Percentiles rank a stretch among this genome's conserved stretches.
These are phyloP conservation scores for Colletotrichum sp. DNA, from an alignment of 2,329 filamentous ascomycete species.

Conservation along the genomic window DNA sequence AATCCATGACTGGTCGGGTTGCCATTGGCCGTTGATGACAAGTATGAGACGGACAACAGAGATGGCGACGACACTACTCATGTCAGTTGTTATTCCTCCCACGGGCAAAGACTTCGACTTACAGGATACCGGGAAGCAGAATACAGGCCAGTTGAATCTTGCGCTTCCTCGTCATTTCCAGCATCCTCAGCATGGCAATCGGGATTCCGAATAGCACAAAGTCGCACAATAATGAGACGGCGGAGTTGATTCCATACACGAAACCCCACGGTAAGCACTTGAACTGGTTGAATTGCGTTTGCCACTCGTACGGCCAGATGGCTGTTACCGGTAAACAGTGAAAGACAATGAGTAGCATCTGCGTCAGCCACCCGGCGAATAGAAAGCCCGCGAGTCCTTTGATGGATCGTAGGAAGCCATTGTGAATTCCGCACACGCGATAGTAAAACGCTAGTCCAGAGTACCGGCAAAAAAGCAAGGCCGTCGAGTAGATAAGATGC, in stretches of 20 bases:
- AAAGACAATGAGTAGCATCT: slow-evolving; percentile 54
- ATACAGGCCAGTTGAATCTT: slow-evolving; percentile 53
- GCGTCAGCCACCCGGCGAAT: slow-evolving; percentile 47
- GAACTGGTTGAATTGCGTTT: slow-evolving; percentile 42
- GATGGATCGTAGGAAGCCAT: slow-evolving; percentile 38
- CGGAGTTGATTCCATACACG: slow-evolving; percentile 56
- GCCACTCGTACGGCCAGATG: slow-evolving; percentile 55
- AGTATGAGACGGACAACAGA: slow-evolving; percentile 50
- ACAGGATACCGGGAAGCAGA: slow-evolving; percentile 53
- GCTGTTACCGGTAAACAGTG: slow-evolving; percentile 55
- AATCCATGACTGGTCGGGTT: slow-evolving; percentile 51
- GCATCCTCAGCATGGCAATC: slow-evolving; percentile 46
- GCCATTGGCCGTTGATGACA: slow-evolving; percentile 51
- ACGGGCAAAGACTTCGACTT: slow-evolving; percentile 22
- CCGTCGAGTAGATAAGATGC: slow-evolving; percentile 55
- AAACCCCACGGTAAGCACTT: slow-evolving; percentile 53
- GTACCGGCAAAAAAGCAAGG: slow-evolving; percentile 52
- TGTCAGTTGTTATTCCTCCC: background rate
- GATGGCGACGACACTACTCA: slow-evolving; percentile 49
- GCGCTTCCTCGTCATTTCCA: slow-evolving; percentile 45
- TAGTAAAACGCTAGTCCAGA: slow-evolving; percentile 58
- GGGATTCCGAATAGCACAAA: slow-evolving; percentile 55
- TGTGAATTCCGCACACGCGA: slow-evolving; percentile 44
- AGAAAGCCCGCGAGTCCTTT: slow-evolving; percentile 38
- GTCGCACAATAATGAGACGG: slow-evolving; percentile 53